A percentile compares a stretch with the other conserved stretches of the same genome.
Conservation (phyloP, 1,139 yeast species). For the Kodamaea suecica region DNA sequence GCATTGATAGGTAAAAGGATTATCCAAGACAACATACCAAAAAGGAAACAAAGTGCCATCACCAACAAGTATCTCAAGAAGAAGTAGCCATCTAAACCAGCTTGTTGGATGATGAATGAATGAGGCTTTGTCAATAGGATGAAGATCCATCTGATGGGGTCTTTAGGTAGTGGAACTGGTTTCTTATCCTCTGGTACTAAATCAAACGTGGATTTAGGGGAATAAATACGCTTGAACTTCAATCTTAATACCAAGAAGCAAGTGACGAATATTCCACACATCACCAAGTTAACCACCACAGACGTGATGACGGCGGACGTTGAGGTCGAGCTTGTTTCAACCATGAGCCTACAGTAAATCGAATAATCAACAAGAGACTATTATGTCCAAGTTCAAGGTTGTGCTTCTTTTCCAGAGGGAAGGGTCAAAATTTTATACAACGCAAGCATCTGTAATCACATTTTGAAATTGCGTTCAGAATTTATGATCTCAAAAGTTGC, state of each 20-base stretch:
- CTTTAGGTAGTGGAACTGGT: constrained; percentile 61
- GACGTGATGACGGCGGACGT: constrained; percentile 66
- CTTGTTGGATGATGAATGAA: constrained; percentile 63
- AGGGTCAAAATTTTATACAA: too few species aligned
- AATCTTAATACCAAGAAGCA: constrained; percentile 54
- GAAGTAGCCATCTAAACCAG: constrained; percentile 74
- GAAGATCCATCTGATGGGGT: constrained; percentile 61
- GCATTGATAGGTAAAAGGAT: constrained; percentile 66
- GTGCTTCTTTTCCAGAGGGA: too few species aligned
- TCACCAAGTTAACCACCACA: constrained; percentile 50
- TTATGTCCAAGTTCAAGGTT: too few species aligned
- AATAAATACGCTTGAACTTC: constrained; percentile 59
- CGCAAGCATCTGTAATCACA: too few species aligned
- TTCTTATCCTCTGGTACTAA: constrained; percentile 58
- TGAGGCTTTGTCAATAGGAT: constrained; percentile 59
- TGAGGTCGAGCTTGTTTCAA: constrained; percentile 31
- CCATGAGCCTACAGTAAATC: too few species aligned
- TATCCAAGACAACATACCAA: constrained; percentile 46
- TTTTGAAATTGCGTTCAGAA: too few species aligned
- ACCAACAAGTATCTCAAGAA: constrained; percentile 56
- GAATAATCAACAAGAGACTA: too few species aligned
- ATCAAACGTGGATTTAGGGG: constrained; percentile 60
- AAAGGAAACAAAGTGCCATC: constrained; percentile 41
- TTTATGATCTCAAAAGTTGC: too few species aligned
- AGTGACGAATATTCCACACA: constrained; percentile 52